Conservation (phyloP, 225 moss, liverwort and hornwort genomes). For the Antitrichia curtipendula region DNA sequence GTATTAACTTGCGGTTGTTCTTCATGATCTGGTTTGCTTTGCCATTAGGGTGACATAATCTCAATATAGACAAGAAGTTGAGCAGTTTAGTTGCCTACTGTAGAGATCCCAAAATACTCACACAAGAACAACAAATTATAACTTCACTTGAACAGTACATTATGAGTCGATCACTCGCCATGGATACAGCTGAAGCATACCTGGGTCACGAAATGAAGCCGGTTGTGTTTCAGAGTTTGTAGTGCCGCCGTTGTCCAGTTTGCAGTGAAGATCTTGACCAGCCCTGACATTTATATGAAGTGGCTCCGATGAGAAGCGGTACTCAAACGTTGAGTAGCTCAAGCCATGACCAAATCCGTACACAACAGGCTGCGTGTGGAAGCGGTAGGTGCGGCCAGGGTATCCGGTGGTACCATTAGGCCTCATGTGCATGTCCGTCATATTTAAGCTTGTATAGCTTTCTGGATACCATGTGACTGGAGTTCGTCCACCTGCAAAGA, state of each 20-base stretch:
- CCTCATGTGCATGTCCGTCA: slow-evolving; percentile 74
- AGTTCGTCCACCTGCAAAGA: slow-evolving; percentile 31
- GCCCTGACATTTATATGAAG: background rate
- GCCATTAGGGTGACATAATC: background rate
- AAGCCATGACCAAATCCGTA: slow-evolving; percentile 55
- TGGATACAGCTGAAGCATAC: background rate
- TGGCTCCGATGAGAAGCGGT: slow-evolving; percentile 16
- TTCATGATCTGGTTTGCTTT: background rate
- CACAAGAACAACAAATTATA: background rate
- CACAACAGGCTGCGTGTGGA: slow-evolving; percentile 28
- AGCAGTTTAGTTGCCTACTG: background rate
- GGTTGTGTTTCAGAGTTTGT: background rate
- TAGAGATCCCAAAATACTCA: too few relatives aligned
- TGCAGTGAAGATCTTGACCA: background rate
- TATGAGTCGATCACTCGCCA: background rate
- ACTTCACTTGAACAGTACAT: background rate
- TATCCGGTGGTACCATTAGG: slow-evolving; percentile 29
- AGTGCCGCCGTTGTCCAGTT: background rate
- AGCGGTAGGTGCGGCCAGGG: slow-evolving; percentile 76
- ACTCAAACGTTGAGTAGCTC: slow-evolving; percentile 36
- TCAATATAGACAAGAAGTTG: background rate
- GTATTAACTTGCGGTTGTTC: too few relatives aligned
- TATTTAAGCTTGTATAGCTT: slow-evolving; percentile 35
- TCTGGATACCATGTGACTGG: slow-evolving; percentile 67
- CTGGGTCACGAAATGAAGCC: background rate